These are phyloP conservation scores for Lactuca sativa DNA, from an alignment of 129 eudicot genomes.

Conservation along the genomic window DNA sequence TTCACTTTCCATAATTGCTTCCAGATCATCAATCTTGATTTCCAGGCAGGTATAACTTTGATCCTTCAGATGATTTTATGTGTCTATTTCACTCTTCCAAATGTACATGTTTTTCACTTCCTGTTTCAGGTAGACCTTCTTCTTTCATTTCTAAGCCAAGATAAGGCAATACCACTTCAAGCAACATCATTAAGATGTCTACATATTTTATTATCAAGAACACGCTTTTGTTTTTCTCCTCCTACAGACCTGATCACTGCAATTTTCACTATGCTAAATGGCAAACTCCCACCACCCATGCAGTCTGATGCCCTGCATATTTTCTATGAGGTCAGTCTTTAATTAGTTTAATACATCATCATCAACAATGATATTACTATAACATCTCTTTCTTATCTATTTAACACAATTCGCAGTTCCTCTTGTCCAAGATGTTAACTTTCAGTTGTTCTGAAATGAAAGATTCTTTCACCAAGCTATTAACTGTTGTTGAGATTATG, in stretches of 20 bases:
- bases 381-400: constrained; percentile 3
- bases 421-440: constrained; percentile 38
- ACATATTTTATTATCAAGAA: constrained; percentile 44
- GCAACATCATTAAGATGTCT: constrained; percentile 68
- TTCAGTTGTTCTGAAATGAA: constrained; percentile 39
- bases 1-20: constrained; percentile 79
- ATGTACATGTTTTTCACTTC: constrained; percentile 21
- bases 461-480: constrained; percentile 46
- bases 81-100: not conserved
- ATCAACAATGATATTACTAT: not conserved
- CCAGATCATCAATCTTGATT: constrained; percentile 50
- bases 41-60: constrained; percentile 58
- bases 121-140: constrained; percentile 71
- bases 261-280: constrained; percentile 46
- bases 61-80: constrained; percentile 2
- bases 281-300: constrained; percentile 42
- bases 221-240: constrained; percentile 41
- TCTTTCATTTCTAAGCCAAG: constrained; percentile 44
- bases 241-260: constrained; percentile 32
- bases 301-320: constrained; percentile 55
- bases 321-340: constrained; percentile 55
- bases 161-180: constrained; percentile 44
- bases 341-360: not conserved
- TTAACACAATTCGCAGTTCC: constrained; percentile 48
- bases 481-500: constrained; percentile 38